These are phyloP conservation scores for Hygrocybe coccinea DNA, from an alignment of 768 basidiomycete genomes.

Conservation along the genomic window DNA sequence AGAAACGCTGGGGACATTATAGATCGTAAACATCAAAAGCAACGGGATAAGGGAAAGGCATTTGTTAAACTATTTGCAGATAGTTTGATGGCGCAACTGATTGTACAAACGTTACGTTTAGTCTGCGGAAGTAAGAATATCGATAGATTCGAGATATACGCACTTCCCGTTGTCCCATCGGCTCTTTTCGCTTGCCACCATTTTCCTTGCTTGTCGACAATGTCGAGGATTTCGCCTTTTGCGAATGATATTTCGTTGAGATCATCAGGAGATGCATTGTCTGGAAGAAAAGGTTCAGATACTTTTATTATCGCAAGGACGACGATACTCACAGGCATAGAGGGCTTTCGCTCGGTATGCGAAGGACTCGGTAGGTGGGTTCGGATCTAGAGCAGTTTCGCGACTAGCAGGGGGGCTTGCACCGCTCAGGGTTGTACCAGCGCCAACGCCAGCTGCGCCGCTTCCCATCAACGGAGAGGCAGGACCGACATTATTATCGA, in stretches of 20 bases:
- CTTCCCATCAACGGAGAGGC: constrained; percentile 67
- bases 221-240: constrained; percentile 40
- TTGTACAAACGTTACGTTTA: constrained; percentile 11
- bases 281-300: constrained; percentile 41
- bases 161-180: constrained; percentile 55
- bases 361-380: constrained; percentile 40
- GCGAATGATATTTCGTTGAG: constrained; percentile 92
- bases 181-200: constrained; percentile 17
- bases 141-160: constrained; percentile 29
- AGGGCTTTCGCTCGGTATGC: constrained; percentile 81
- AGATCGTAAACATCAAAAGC: not conserved
- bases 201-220: constrained; percentile 14
- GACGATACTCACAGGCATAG: constrained; percentile 68
- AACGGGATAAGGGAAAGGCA: not conserved
- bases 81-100: constrained; percentile 84
- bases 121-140: not conserved
- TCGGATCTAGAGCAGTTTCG: constrained; percentile 19
- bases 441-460: constrained; percentile 57
- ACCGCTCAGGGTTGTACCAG: constrained; percentile 8
- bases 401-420: constrained; percentile 17
- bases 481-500: constrained; percentile 31
- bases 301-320: constrained; percentile 11
- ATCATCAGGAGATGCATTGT: constrained; percentile 90
- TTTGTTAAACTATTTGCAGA: constrained; percentile 64
- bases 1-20: not conserved